A percentile compares a stretch with the other conserved stretches of the same genome.
Conservation (phyloP, 345 rosid genomes). For the Rhodomyrtus tomentosa region DNA sequence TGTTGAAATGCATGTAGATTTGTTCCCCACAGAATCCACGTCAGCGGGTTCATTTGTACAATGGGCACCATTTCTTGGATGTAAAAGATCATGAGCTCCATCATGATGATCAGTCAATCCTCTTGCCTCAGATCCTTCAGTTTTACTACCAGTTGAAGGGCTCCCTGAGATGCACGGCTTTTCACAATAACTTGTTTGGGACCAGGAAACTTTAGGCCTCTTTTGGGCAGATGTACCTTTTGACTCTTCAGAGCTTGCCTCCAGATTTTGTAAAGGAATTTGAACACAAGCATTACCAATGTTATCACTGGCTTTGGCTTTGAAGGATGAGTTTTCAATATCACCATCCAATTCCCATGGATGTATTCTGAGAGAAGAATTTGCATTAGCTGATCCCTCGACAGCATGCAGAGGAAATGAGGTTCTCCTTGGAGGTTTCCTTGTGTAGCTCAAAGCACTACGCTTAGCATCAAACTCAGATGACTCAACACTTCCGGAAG, state of each 20-base stretch:
- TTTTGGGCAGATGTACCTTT: slow-evolving; percentile 20
- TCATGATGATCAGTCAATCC: slow-evolving; percentile 2
- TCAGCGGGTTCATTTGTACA: slow-evolving; percentile 3
- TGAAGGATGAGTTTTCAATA: slow-evolving; percentile 12
- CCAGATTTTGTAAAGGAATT: slow-evolving; percentile 17
- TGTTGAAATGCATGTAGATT: slow-evolving; percentile 7
- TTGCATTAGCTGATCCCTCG: slow-evolving; percentile 9
- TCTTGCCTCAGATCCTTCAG: slow-evolving; percentile 9
- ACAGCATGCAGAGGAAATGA: slow-evolving; percentile 22
- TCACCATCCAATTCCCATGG: not conserved
- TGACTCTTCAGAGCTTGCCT: slow-evolving; percentile 10
- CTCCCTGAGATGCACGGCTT: slow-evolving; percentile 9
- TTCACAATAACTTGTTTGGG: not conserved
- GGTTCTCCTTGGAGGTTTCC: slow-evolving; percentile 31
- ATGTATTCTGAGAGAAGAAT: not conserved
- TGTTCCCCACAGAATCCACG: slow-evolving; percentile 10
- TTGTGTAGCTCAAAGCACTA: slow-evolving; percentile 25
- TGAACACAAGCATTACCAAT: slow-evolving; percentile 6
- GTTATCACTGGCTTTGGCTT: slow-evolving; percentile 9
- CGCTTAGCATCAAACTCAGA: slow-evolving; percentile 11
- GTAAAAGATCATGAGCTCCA: not conserved
- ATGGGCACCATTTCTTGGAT: not conserved
- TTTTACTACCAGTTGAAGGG: slow-evolving; percentile 14
- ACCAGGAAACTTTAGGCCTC: slow-evolving; percentile 10
- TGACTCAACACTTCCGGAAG: slow-evolving; percentile 17